A percentile compares a stretch with the other conserved stretches of the same genome.
Conservation (phyloP, 2,329 filamentous ascomycete genomes). For the Neonectria sp. region DNA sequence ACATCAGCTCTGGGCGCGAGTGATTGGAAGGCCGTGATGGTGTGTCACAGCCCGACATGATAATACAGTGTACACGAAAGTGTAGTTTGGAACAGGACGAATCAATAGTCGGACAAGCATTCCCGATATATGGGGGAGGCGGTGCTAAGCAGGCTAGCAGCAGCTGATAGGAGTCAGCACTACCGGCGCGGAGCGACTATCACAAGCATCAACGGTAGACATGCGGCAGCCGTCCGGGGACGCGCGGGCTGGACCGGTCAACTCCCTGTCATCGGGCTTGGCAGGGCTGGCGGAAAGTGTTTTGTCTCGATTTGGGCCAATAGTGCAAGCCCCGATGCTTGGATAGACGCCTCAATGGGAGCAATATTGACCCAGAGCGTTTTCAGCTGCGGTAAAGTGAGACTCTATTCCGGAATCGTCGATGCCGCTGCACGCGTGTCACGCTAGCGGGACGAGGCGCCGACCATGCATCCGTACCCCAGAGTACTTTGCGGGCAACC, state of each 20-base stretch:
- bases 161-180: slow-evolving; percentile 8
- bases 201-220: not conserved
- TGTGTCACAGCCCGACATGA: not conserved
- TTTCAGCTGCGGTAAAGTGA: not conserved
- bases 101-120: slow-evolving; percentile 8
- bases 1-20: not conserved
- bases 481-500: not conserved
- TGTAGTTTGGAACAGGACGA: not conserved
- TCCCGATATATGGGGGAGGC: slow-evolving; percentile 1
- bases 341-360: not conserved
- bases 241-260: slow-evolving; percentile 17
- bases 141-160: slow-evolving; percentile 6
- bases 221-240: slow-evolving; percentile 12
- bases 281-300: not conserved
- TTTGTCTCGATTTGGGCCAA: not conserved
- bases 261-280: not conserved
- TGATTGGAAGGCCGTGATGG: not conserved
- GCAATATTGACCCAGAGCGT: not conserved
- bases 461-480: too few species aligned
- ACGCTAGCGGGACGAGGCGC: too few species aligned
- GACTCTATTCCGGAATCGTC: not conserved
- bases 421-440: too few species aligned
- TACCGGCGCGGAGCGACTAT: not conserved
- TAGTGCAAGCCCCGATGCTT: not conserved
- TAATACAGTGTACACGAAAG: too few species aligned